phyloP scores from a whole-genome alignment of 2,329 filamentous ascomycete genomes.

The Drechmeria coniospora region DNA sequence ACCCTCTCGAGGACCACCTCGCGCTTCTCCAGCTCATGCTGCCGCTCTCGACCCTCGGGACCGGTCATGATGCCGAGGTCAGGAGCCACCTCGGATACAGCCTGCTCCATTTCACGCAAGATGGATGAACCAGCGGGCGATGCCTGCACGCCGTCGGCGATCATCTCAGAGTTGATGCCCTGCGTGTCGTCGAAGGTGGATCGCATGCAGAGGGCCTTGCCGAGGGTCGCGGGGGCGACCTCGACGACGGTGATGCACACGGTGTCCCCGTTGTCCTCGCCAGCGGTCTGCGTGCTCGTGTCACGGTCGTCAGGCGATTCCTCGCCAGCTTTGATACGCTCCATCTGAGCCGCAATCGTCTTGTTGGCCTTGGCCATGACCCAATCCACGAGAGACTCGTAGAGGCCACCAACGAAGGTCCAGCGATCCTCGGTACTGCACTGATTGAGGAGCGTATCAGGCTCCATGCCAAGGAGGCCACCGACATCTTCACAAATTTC shows the following conservation, averaged over 20 bases:
- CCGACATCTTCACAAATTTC: conserved; percentile 82
- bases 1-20: conserved; percentile 78
- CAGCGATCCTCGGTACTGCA: conserved; percentile 75
- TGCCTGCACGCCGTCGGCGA: conserved; percentile 78
- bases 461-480: conserved; percentile 71
- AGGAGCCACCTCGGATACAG: conserved; percentile 58
- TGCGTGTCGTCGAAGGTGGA: conserved; percentile 84
- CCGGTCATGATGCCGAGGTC: conserved; percentile 65
- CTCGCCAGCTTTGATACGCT: conserved; percentile 46
- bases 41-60: conserved; percentile 52
- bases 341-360: conserved; percentile 64
- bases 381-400: conserved; percentile 91
- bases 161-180: conserved; percentile 96
- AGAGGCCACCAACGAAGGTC: conserved; percentile 70
- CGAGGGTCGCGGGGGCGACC: conserved; percentile 62
- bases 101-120: conserved; percentile 71
- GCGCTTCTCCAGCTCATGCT: conserved; percentile 65
- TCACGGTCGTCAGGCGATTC: conserved; percentile 51
- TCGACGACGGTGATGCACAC: conserved; percentile 84
- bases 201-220: conserved; percentile 77
- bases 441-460: conserved; percentile 62
- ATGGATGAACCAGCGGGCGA: conserved; percentile 63
- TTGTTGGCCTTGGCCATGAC: conserved; percentile 80
- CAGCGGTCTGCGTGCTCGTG: conserved; percentile 47
- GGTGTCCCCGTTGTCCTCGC: conserved; percentile 63